Conservation (phyloP, 2,329 filamentous ascomycete species). For the Sporothrix luriei region DNA sequence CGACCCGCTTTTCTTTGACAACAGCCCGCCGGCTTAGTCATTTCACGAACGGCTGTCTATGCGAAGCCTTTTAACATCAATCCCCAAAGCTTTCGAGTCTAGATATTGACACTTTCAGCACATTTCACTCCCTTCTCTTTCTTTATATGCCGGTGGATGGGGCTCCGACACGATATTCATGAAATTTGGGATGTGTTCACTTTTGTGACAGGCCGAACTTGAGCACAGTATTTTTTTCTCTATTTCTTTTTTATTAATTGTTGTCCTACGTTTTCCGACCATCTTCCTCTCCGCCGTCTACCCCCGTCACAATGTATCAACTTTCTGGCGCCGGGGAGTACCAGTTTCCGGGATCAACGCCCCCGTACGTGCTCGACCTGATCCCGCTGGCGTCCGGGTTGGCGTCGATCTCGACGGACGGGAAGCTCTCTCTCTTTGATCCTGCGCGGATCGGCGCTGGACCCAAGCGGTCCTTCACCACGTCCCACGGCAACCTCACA, state of each 20-base stretch:
- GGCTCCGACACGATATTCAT: background rate
- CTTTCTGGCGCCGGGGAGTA: conserved; percentile 48
- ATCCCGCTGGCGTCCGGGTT: conserved; percentile 55
- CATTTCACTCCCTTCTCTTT: background rate
- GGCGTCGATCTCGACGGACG: conserved; percentile 69
- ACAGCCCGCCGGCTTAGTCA: conserved; percentile 30
- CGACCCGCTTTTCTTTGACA: conserved; percentile 24
- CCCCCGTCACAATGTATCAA: conserved; percentile 46
- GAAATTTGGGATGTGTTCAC: no score
- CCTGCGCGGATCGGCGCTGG: conserved; percentile 57
- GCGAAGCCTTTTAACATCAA: conserved; percentile 10
- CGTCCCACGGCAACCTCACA: conserved; percentile 64
- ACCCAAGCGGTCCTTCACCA: conserved; percentile 52
- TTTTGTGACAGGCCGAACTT: background rate
- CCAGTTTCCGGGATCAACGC: conserved; percentile 45
- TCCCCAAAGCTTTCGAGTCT: background rate
- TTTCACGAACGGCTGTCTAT: conserved; percentile 27
- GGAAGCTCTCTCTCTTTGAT: conserved; percentile 68
- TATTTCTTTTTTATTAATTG: background rate
- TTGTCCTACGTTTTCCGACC: background rate
- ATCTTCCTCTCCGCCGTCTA: background rate
- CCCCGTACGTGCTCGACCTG: conserved; percentile 61
- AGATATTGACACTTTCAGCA: background rate
- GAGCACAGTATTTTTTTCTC: background rate
- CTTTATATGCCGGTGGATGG: background rate